Base-by-base conservation (phyloP, 148 eudicot species). In the Selenicereus undatus region DNA sequence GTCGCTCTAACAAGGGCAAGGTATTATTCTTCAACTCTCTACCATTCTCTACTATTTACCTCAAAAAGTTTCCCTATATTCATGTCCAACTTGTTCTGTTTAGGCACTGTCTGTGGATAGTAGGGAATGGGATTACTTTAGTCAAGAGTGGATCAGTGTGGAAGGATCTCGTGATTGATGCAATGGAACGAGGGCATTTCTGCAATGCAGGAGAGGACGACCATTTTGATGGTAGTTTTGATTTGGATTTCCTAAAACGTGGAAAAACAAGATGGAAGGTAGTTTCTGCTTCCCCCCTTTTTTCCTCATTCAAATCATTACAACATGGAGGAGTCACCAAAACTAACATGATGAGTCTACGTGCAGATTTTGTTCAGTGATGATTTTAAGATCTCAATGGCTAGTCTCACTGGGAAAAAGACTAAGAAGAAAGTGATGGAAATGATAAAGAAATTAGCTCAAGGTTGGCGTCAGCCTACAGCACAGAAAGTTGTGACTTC, bases 1-100 rank as follows among this genome's bases (percentile, higher is more conserved):
- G 98, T 94, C 20, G 93, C 95, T 50, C 79, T 94, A 22, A 94
- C 98, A 18, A 79, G 98, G 16, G 95, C 98, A 42, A 91, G 93
- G 96, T 92, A 89, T 79, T 43, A 30, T 32, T 3, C 45, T 17
- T 24, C 11, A 10, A 8, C 62, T 74, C 18, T 5, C 6, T 27
- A 35, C 71, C 45, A 30, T n/a, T n/a, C n/a, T n/a, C n/a, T n/a
- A n/a, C 3, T 2, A 32, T 32, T 76, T 26, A 17, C 65, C n/a
- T 30, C 7, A 1, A 71, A 36, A 35, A 66, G 6, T 45, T 10
- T 8, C 11, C 30, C 27, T 42, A 24, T 29, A 42, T 21, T 56
- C n/a, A 18, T 26, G 20, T 22, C 20, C 48, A 11, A 32, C 9
- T 76, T 27, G 43, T 17, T 22, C n/a, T 80, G 78, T 70, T 4